These are phyloP conservation scores for Multifurca ochricompacta DNA, from an alignment of 768 basidiomycete genomes.

Conservation along the genomic window DNA sequence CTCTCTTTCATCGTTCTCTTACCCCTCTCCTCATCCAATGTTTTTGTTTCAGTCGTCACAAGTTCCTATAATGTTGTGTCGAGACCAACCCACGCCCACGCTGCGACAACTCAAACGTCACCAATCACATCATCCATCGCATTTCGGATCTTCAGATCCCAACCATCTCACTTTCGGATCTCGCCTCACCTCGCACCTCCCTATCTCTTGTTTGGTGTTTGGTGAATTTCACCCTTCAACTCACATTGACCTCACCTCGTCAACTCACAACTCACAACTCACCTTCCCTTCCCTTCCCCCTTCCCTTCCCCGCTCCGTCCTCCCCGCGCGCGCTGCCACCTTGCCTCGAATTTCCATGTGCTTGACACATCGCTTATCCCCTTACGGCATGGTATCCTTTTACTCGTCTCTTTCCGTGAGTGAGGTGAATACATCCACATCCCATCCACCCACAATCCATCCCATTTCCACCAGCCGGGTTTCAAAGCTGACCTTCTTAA, in stretches of 20 bases:
- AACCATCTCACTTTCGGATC: constrained; percentile 6
- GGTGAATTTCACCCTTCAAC: too few species aligned
- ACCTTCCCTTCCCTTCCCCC: background rate
- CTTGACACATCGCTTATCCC: background rate
- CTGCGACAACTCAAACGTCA: constrained; percentile 8
- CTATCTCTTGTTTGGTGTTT: too few species aligned
- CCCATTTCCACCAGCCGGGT: background rate
- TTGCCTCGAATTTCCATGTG: background rate
- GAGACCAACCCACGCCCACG: background rate
- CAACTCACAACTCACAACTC: too few species aligned
- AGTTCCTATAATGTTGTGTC: too few species aligned
- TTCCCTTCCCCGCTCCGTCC: background rate
- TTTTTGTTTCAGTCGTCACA: too few species aligned
- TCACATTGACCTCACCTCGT: background rate
- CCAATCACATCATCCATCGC: constrained; percentile 18
- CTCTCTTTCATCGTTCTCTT: background rate
- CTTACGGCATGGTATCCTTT: background rate
- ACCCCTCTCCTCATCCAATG: too few species aligned
- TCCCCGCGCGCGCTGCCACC: background rate
- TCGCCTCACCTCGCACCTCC: background rate
- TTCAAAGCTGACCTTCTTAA: background rate
- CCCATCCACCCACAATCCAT: background rate
- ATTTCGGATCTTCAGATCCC: constrained; percentile 14
- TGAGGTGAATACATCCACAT: background rate
- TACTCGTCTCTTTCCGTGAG: background rate